phyloP scores from a whole-genome alignment of 108 stramenopile genomes.

The Nitzschia sp. region DNA sequence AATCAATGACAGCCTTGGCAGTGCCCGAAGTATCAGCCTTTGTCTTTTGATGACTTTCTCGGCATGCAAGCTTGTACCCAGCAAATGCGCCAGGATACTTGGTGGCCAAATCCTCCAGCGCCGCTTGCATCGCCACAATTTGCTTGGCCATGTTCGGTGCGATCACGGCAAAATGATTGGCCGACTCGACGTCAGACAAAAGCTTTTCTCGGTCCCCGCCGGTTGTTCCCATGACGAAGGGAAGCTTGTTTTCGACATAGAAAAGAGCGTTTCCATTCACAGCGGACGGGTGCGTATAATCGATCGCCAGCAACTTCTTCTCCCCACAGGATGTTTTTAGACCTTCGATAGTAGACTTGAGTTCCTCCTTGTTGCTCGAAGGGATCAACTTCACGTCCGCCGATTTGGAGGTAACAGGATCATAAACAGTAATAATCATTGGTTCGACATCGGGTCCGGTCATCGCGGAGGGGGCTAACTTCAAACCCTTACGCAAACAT shows the following conservation, averaged over 20 bases:
- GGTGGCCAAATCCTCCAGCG: slow-evolving; percentile 85
- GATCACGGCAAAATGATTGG: slow-evolving; percentile 90
- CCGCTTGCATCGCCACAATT: slow-evolving; percentile 98
- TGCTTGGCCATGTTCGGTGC: slow-evolving; percentile 99
- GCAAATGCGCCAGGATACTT: slow-evolving; percentile 93
- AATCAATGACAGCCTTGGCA: slow-evolving; percentile 93
- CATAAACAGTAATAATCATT: slow-evolving; percentile 65
- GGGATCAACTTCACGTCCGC: slow-evolving; percentile 74
- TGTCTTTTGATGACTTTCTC: slow-evolving; percentile 94
- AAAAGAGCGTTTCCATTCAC: slow-evolving; percentile 93
- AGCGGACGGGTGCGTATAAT: slow-evolving; percentile 97
- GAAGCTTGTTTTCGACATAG: slow-evolving; percentile 78
- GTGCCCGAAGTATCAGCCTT: slow-evolving; percentile 99
- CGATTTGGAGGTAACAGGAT: slow-evolving; percentile 63
- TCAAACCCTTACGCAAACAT: slow-evolving; percentile 84
- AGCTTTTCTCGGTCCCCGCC: slow-evolving; percentile 92
- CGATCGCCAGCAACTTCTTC: slow-evolving; percentile 86
- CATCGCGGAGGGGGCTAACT: slow-evolving; percentile 83
- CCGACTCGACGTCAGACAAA: slow-evolving; percentile 62
- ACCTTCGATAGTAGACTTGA: slow-evolving; percentile 55
- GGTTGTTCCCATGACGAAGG: slow-evolving; percentile 97
- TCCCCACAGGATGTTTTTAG: slow-evolving; percentile 51
- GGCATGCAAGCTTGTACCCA: slow-evolving; percentile 90
- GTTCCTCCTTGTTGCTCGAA: slow-evolving; percentile 59
- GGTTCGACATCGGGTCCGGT: slow-evolving; percentile 86